Percentiles rank a stretch among this genome's conserved stretches.
Conservation (phyloP, 2,329 filamentous ascomycete genomes). For the Aspergillus sp. region DNA sequence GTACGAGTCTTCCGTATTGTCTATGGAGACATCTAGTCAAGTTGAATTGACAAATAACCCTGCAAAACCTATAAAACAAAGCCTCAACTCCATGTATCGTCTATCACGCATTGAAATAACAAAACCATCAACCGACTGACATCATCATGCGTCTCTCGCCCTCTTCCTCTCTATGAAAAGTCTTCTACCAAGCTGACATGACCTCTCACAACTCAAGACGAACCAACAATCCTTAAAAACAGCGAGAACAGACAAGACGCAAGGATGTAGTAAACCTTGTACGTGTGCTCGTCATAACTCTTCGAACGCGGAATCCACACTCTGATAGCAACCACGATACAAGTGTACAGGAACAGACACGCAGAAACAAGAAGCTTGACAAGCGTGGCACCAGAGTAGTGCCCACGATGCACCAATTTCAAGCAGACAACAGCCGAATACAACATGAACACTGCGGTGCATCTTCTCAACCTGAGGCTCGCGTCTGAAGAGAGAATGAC, state of each 20-base stretch:
- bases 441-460: background rate
- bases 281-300: background rate
- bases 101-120: too few species aligned
- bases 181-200: too few species aligned
- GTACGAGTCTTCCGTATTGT: too few species aligned
- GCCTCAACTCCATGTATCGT: too few species aligned
- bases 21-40: too few species aligned
- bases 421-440: background rate
- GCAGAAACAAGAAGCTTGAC: background rate
- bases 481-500: constrained; percentile 2
- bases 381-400: background rate
- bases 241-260: background rate
- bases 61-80: too few species aligned
- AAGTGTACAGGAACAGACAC: background rate
- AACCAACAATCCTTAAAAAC: background rate
- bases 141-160: too few species aligned
- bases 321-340: background rate
- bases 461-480: background rate
- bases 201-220: too few species aligned
- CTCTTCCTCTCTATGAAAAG: too few species aligned
- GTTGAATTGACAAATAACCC: too few species aligned
- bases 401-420: background rate
- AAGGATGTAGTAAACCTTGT: background rate
- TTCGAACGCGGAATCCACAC: background rate
- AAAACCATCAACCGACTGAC: too few species aligned